Base-by-base conservation (phyloP, 371 early-diverging fungal genomes). In the Umbelopsis sp. region DNA sequence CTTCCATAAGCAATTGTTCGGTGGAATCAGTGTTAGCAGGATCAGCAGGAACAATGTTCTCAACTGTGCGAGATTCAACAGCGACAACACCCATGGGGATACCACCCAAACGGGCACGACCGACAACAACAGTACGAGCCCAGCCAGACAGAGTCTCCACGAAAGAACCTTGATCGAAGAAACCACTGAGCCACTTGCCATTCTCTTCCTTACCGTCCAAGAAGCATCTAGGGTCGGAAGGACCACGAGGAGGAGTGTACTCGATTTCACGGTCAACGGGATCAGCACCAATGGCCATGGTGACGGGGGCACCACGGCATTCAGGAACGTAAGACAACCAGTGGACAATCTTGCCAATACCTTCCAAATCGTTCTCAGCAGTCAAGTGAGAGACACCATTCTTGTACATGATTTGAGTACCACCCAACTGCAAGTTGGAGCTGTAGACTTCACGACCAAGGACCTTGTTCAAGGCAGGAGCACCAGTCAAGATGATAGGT, bases 401-500 rank as follows among this genome's bases (percentile, higher is more conserved):
- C 85, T 93, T 93, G 89, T 92, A 92, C 97, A 99, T 97, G 85
- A 99, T 97, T 80, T 97, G 97, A 24, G 97, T 96, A 63, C 99
- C 99, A 74, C 99, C 99, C 46, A 99, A 88, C 80, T 99, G 98
- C 78, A 98, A 78, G 86, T 99, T 99, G 71, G 94, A 96, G 14
- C 97, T 92, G 84, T 99, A 99, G 3, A 99, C 98, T 72, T 98
- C 96, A 66, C 98, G 94, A 70, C 99, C 98, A 44, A 99, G 87
- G 1, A 99, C 95, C 87, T 98, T 99, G 91, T 99, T 99, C 69
- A 99, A 86, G 12, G 99, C 99, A 24, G 93, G 93, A 20, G 97
- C 97, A 71, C 99, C 99, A 0, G 99, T 99, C 77, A 99, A 87
- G 72, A 99, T 95, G 73, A 99, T 97, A 45, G 98, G 98, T 68